Evolutionary conservation across 225 moss, liverwort and hornwort species (phyloP), one percentile per base, ranked within the genome.

Genomic region (Physcomitrellopsis africana): DNA sequence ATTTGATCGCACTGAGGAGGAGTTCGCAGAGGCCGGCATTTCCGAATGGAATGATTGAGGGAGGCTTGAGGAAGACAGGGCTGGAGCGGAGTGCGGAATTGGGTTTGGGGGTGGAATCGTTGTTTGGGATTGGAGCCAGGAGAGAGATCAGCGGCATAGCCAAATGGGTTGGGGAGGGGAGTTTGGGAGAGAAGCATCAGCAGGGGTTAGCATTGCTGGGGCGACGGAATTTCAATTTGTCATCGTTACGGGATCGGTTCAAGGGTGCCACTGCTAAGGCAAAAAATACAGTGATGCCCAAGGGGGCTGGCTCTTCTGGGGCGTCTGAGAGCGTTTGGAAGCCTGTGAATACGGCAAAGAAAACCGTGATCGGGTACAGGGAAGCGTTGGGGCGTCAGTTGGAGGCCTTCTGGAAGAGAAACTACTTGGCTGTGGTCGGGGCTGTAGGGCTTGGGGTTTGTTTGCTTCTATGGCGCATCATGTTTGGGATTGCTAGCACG

Each of bases 401-500:
- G 81, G 99, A 99, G 70, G 93, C 95, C 1, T 95, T 95, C 68
- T 99, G 99, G 99, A 95, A 95, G 83, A 87, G 95, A 26, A 95
- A 99, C 80, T 99, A 95, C 62, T 61, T 92, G 58, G 74, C 91
- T 3, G 80, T 99, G 51, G 90, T 99, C 48, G 99, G 89, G 3
- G 72, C 83, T 8, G 32, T 92, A 51, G 99, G 91, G 49, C 76
- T 93, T 56, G 89, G 90, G 23, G 78, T 92, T 51, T 90, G 93
- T 72, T 78, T 99, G 74, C 67, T 99, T 16, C 67, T 99, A 24
- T 99, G 99, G 99, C 90, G 99, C 43, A 56, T 92, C 67, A 99
- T 99, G 99, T 99, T 90, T 76, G 99, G 93, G 68, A 82, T 99
- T 62, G 95, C 99, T 19, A 93, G 95, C 87, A 93, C 83, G 32